Conservation (phyloP, 2,329 filamentous ascomycete species). For the Scedosporium aurantiacum region DNA sequence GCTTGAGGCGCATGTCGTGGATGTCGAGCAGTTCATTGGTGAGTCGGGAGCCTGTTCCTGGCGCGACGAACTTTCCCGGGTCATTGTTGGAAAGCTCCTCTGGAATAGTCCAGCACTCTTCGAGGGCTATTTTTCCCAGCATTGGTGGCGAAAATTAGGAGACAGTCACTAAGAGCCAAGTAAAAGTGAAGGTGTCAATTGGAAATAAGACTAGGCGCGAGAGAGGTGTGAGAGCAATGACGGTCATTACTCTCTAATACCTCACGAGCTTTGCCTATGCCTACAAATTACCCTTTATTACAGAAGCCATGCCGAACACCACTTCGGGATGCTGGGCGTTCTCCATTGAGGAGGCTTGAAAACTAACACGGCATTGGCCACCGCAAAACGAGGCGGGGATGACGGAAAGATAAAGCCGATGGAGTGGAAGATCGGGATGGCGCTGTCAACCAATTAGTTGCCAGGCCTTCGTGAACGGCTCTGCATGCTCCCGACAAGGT, state of each 20-base stretch:
- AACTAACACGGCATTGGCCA: not conserved
- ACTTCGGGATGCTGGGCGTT: not conserved
- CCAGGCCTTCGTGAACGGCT: too few species aligned
- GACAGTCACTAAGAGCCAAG: too few species aligned
- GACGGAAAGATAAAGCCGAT: not conserved
- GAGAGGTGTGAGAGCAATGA: too few species aligned
- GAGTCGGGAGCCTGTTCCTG: not conserved
- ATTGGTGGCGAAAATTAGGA: not conserved
- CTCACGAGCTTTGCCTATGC: not conserved
- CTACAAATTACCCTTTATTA: not conserved
- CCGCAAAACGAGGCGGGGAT: not conserved
- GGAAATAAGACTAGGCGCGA: too few species aligned
- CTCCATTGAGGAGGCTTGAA: not conserved
- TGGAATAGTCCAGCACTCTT: not conserved
- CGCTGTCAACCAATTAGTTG: too few species aligned
- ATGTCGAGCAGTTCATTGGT: constrained; percentile 1
- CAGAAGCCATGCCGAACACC: not conserved
- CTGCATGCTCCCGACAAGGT: too few species aligned
- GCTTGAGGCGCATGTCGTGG: not conserved
- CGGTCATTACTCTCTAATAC: too few species aligned
- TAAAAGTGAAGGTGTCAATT: too few species aligned
- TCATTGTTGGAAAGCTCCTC: constrained; percentile 2
- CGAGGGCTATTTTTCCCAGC: not conserved
- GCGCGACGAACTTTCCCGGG: not conserved
- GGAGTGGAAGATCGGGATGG: not conserved